Conservation (phyloP, 441 rosid species). For the Pelargonium myrrhifolium region DNA sequence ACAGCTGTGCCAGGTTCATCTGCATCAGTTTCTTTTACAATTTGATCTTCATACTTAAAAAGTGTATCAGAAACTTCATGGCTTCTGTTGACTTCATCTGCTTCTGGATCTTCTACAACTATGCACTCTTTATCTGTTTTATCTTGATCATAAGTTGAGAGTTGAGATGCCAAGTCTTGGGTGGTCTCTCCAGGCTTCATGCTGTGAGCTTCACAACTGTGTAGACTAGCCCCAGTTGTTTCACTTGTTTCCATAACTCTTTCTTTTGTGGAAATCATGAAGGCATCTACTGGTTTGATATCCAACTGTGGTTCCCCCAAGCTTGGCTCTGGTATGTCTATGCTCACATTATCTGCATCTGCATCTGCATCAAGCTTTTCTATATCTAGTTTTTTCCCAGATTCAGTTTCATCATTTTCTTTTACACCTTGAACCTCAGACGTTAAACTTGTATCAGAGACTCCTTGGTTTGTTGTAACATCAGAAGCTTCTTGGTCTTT, state of each 20-base stretch:
- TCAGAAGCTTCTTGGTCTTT: constrained; percentile 4
- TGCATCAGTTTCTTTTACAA: constrained; percentile 8
- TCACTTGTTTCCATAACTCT: not conserved
- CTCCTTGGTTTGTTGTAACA: constrained; percentile 4
- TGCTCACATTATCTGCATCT: not conserved
- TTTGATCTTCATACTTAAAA: not conserved
- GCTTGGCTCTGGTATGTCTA: constrained; percentile 6
- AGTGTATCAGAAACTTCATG: constrained; percentile 1
- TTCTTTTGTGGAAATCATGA: not conserved
- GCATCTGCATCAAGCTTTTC: not conserved
- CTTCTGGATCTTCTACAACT: not conserved
- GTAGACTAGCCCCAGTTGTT: constrained; percentile 11
- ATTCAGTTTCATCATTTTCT: not conserved
- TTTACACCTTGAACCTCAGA: not conserved
- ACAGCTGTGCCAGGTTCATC: not conserved
- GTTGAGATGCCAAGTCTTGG: constrained; percentile 5
- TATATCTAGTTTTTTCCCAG: constrained; percentile 1
- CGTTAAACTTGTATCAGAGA: not conserved
- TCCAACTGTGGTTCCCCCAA: not conserved
- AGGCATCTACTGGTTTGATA: not conserved
- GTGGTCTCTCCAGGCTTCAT: not conserved
- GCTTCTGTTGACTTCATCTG: not conserved
- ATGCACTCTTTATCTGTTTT: constrained; percentile 6
- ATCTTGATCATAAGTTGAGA: constrained; percentile 7
- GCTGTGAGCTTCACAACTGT: not conserved